Percentiles rank a stretch among this genome's conserved stretches.
phyloP scores from a whole-genome alignment of 495 filamentous ascomycete species.

The Xylaria nigripes region DNA sequence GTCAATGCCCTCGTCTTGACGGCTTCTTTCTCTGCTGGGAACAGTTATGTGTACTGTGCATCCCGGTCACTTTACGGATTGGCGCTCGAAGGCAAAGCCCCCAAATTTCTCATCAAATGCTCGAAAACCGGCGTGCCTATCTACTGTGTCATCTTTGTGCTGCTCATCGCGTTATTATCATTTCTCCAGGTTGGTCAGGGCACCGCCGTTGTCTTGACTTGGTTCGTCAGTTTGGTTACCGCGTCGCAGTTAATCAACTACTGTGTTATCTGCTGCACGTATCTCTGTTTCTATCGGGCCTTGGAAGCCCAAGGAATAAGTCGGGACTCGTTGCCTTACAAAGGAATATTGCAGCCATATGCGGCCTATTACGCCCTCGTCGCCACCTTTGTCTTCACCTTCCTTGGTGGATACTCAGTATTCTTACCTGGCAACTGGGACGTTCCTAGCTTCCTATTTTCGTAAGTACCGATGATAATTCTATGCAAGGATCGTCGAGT shows the following conservation, averaged over 20 bases:
- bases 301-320: conserved; percentile 60
- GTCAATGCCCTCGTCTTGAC: conserved; percentile 63
- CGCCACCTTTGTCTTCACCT: conserved; percentile 58
- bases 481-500: background rate
- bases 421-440: conserved; percentile 68
- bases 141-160: conserved; percentile 53
- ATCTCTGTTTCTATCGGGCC: conserved; percentile 63
- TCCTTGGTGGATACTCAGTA: conserved; percentile 67
- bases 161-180: conserved; percentile 55
- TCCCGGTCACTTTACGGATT: conserved; percentile 58
- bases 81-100: conserved; percentile 46
- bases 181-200: conserved; percentile 67
- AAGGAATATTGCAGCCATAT: conserved; percentile 58
- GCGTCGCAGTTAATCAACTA: conserved; percentile 75
- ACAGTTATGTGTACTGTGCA: conserved; percentile 67
- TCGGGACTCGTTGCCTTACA: conserved; percentile 56
- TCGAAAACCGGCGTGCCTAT: conserved; percentile 46
- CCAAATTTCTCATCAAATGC: conserved; percentile 51
- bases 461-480: conserved; percentile 35
- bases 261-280: conserved; percentile 60
- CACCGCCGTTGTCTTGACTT: conserved; percentile 59
- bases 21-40: conserved; percentile 64
- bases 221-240: conserved; percentile 67
- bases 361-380: conserved; percentile 58
- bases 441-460: conserved; percentile 66